Base-by-base conservation (phyloP, 2,329 filamentous ascomycete genomes). In the Gnomoniopsis smithogilvyi region DNA sequence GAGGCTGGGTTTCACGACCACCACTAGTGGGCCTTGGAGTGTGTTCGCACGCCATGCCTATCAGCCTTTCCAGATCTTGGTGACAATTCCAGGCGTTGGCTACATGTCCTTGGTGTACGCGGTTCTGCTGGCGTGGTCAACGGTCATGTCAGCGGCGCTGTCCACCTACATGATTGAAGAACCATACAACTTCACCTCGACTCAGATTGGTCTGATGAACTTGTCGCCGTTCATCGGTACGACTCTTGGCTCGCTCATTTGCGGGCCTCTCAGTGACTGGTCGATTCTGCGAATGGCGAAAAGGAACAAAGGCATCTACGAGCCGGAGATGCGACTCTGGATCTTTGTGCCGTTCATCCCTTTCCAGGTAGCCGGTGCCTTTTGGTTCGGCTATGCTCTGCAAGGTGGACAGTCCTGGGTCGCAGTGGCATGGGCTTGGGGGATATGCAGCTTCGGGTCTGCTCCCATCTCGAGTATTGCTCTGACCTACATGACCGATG, bases 281-380 rank as follows among this genome's bases (percentile, higher is more conserved):
- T 68, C 69, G 1, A 72, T 74, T 50, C 47, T 73, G 34, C 66
- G 66, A 26, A 67, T 73, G 43, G 64, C 73, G 2, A 68, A 69
- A 21, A 64, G 66, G 3, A 72, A 73, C 14, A 66, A 67, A 7
- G 73, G 72, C 15, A 70, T 70, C 51, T 74, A 72, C 53, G 73
- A 74, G 56, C 73, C 73, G 0, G 73, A 75, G 51, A 75, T 73
- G 66, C 67, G 73, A 6, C 62, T 74, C 17, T 74, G 59, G 59
- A 17, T 62, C 6, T 61, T 63, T 14, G 61, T 63, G 14, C 61
- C 61, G 6, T 71, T 71, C 4, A 67, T 67, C 1, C 24, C 61
- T 14, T 62, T 62, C 47, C 61, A 62, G 34, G 54, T 62, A 11
- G 61, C 61, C 15, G 61, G 61, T 19, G 54, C 61, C 6, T 62